These are phyloP conservation scores for Cardamine chenopodiifolia DNA, from an alignment of 345 rosid species.

Conservation along the genomic window DNA sequence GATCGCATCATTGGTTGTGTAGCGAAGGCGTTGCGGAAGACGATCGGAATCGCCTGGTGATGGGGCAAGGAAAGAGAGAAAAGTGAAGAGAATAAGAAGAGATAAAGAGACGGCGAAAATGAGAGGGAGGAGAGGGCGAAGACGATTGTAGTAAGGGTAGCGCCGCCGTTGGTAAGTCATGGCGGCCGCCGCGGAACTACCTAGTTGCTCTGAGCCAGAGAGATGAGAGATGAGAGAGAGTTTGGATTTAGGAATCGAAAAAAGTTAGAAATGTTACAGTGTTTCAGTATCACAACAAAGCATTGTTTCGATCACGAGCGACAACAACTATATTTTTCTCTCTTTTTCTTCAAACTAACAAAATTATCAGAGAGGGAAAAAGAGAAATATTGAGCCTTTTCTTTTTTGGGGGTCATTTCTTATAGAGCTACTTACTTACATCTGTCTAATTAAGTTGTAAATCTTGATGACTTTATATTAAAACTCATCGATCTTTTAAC, in stretches of 20 bases:
- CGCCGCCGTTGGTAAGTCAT: constrained; percentile 86
- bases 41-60: constrained; percentile 56
- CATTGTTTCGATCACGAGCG: constrained; percentile 27
- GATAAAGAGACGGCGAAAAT: constrained; percentile 52
- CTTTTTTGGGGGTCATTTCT: neutral
- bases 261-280: constrained; percentile 4
- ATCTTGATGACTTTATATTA: too few species aligned
- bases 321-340: constrained; percentile 7
- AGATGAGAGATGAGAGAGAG: constrained; percentile 11
- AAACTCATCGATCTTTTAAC: neutral
- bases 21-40: constrained; percentile 39
- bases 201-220: neutral
- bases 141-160: constrained; percentile 51
- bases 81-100: constrained; percentile 66
- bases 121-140: constrained; percentile 57
- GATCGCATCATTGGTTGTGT: constrained; percentile 39
- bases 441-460: neutral
- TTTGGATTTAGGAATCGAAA: constrained; percentile 12
- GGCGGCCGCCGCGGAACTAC: constrained; percentile 23
- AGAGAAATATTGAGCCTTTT: neutral
- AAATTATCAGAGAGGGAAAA: neutral
- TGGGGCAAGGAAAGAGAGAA: constrained; percentile 78
- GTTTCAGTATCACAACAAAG: constrained; percentile 11
- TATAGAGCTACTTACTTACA: neutral
- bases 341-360: constrained; percentile 15